Evolutionary conservation across 768 basidiomycete genomes (phyloP).

Genomic region (Hypholoma sublateritium): DNA sequence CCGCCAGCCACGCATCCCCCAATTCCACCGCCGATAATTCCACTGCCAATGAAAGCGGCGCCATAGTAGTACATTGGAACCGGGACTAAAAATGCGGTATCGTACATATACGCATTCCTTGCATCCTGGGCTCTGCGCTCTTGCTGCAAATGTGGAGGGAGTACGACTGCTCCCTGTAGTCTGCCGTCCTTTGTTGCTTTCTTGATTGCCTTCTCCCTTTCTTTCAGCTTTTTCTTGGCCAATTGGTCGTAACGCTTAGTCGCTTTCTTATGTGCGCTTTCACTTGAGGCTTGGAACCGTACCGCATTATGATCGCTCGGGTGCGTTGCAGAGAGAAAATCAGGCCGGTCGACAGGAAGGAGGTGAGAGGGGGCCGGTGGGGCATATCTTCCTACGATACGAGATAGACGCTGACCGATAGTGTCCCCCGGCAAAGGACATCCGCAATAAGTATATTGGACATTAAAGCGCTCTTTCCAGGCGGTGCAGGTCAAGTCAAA

Average conservation of each 20-base stretch:
- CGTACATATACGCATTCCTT: not conserved
- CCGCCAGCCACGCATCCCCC: slow-evolving; percentile 10
- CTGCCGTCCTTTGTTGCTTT: slow-evolving; percentile 15
- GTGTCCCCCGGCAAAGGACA: slow-evolving; percentile 50
- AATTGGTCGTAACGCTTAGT: slow-evolving; percentile 12
- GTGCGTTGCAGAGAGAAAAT: slow-evolving; percentile 50
- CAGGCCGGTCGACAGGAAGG: slow-evolving; percentile 28
- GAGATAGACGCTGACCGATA: slow-evolving; percentile 41
- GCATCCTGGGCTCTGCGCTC: not conserved
- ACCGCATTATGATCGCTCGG: slow-evolving; percentile 55
- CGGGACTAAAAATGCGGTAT: slow-evolving; percentile 36
- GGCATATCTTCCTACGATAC: slow-evolving; percentile 19
- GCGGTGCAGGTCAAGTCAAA: slow-evolving; percentile 27
- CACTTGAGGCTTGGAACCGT: slow-evolving; percentile 29
- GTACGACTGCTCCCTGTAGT: not conserved
- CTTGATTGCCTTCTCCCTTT: slow-evolving; percentile 5
- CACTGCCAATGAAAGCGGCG: not conserved
- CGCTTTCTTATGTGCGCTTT: slow-evolving; percentile 8
- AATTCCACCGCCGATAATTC: not conserved
- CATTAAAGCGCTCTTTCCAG: slow-evolving; percentile 32
- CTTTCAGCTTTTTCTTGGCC: slow-evolving; percentile 11
- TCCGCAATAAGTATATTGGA: slow-evolving; percentile 59
- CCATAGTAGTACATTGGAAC: slow-evolving; percentile 33
- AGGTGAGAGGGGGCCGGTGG: slow-evolving; percentile 26
- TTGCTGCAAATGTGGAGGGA: not conserved